These are phyloP conservation scores for Boechera divaricarpa DNA, from an alignment of 345 rosid species.

Conservation along the genomic window DNA sequence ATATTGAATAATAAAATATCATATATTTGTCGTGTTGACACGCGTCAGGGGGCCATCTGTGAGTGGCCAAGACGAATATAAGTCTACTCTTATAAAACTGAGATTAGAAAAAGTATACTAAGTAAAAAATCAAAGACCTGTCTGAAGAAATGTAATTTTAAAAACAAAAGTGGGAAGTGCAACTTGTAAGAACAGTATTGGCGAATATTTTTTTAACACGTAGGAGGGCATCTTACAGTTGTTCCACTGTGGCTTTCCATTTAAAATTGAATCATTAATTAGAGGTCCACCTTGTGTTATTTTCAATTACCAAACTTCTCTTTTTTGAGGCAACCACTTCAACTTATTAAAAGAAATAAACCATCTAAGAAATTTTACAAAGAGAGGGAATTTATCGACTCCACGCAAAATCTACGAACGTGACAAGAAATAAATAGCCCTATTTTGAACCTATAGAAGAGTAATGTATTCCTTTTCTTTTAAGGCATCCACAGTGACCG, in stretches of 20 bases:
- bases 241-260: slow-evolving; percentile 40
- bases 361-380: background rate
- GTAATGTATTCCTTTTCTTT: background rate
- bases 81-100: slow-evolving; percentile 14
- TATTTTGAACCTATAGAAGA: background rate
- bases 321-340: slow-evolving; percentile 13
- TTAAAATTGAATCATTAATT: slow-evolving; percentile 16
- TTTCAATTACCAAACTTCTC: slow-evolving; percentile 32
- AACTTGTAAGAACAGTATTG: slow-evolving; percentile 40
- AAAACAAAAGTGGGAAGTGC: slow-evolving; percentile 22
- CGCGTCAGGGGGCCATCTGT: slow-evolving; percentile 33
- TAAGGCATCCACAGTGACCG: background rate
- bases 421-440: too few relatives aligned
- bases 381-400: background rate
- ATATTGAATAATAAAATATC: background rate
- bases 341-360: background rate
- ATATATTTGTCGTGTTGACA: background rate
- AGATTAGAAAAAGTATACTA: background rate
- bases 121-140: slow-evolving; percentile 1
- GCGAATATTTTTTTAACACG: slow-evolving; percentile 44
- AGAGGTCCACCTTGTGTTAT: slow-evolving; percentile 36
- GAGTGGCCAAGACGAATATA: slow-evolving; percentile 33
- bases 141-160: slow-evolving; percentile 18
- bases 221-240: slow-evolving; percentile 44
- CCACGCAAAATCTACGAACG: background rate